phyloP scores from a whole-genome alignment of 2,329 filamentous ascomycete genomes.

The Pseudocercospora fijiensis region DNA sequence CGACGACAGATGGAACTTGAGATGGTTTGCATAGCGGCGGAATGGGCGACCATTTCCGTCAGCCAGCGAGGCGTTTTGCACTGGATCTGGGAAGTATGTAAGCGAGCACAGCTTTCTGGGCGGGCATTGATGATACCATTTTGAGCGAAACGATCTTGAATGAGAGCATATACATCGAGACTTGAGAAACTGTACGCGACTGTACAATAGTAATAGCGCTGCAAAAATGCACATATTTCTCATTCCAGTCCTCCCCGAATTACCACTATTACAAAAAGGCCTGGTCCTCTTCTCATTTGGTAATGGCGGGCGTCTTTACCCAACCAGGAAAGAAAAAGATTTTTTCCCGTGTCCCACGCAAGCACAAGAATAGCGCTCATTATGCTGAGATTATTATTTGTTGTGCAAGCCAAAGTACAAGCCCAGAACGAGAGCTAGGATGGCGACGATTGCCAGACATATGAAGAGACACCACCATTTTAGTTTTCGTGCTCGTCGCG shows the following conservation, averaged over 20 bases:
- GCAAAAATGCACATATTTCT: constrained; percentile 3
- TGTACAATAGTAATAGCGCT: neutral
- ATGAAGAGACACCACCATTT: constrained; percentile 79
- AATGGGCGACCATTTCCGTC: neutral
- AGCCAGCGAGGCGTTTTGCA: neutral
- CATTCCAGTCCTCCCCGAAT: constrained; percentile 3
- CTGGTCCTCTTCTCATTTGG: constrained; percentile 3
- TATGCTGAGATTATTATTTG: constrained; percentile 12
- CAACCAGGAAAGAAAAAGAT: neutral
- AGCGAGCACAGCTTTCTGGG: neutral
- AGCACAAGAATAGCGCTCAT: neutral
- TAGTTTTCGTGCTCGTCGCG: constrained; percentile 66
- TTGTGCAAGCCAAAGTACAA: constrained; percentile 47
- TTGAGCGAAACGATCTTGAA: neutral
- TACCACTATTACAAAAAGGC: constrained; percentile 6
- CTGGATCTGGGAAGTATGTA: neutral
- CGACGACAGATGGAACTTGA: neutral
- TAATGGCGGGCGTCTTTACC: neutral
- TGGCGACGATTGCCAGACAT: constrained; percentile 47
- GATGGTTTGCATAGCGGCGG: neutral
- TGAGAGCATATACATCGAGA: neutral
- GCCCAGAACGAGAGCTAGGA: constrained; percentile 52
- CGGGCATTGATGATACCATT: constrained; percentile 2
- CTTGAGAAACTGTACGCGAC: neutral
- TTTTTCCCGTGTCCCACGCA: constrained; percentile 2